These are phyloP conservation scores for Chaetomium sp. DNA, from an alignment of 2,329 filamentous ascomycete species.

Conservation along the genomic window DNA sequence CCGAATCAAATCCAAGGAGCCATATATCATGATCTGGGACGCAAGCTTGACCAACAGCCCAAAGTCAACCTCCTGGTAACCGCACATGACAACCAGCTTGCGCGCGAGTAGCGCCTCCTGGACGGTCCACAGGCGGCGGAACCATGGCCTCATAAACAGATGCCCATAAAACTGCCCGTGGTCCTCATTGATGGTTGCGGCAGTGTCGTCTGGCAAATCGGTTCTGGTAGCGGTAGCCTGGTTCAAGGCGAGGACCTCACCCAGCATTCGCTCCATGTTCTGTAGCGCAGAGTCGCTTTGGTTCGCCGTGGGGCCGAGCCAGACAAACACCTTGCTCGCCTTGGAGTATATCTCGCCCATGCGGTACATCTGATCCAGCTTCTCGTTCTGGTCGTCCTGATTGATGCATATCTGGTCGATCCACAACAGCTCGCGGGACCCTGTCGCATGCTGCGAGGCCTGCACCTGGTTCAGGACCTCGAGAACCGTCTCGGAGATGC, in stretches of 20 bases:
- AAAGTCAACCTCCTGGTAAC: conserved; percentile 4
- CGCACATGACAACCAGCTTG: conserved; percentile 3
- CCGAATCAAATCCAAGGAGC: neutral
- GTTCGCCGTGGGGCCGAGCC: neutral
- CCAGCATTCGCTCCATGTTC: conserved; percentile 2
- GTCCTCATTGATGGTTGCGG: neutral
- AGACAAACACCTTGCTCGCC: conserved; percentile 6
- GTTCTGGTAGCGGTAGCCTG: neutral
- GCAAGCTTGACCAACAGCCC: conserved; percentile 3
- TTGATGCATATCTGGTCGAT: conserved; percentile 12
- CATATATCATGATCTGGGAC: neutral
- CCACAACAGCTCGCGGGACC: neutral
- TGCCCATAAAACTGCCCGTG: conserved; percentile 7
- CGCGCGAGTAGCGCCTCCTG: conserved; percentile 5
- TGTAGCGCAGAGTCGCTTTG: neutral
- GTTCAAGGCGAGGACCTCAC: neutral
- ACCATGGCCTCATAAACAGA: conserved; percentile 3
- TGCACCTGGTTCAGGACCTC: conserved; percentile 13
- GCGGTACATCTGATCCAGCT: conserved; percentile 12
- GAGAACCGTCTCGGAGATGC: conserved; percentile 4
- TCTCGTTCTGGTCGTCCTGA: neutral
- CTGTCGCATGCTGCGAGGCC: neutral
- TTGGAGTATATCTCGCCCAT: conserved; percentile 9
- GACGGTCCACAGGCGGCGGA: neutral
- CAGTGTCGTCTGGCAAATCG: neutral